Conservation (phyloP, 352 stramenopile genomes). For the Pythium volutum region DNA sequence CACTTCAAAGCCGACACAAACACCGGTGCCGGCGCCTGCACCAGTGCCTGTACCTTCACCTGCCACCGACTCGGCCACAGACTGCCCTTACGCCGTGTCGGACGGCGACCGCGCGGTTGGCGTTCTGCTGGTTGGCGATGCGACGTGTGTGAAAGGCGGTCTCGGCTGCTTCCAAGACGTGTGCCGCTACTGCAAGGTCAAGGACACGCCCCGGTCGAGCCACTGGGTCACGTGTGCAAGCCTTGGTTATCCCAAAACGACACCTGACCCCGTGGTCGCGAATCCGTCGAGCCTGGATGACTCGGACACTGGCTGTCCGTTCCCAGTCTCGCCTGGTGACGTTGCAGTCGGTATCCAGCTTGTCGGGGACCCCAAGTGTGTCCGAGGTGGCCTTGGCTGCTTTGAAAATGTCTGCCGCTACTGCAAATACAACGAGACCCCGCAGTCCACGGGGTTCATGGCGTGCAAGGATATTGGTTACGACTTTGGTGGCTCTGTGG, state of each 20-base stretch:
- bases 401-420: slow-evolving; percentile 19
- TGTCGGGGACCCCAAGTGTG: slow-evolving; percentile 16
- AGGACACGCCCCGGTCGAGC: slow-evolving; percentile 7
- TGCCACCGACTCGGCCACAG: not conserved
- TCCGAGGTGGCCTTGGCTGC: slow-evolving; percentile 15
- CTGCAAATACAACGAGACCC: slow-evolving; percentile 6
- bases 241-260: no score
- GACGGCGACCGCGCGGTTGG: slow-evolving; percentile 15
- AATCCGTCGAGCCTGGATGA: no score
- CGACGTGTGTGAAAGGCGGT: slow-evolving; percentile 12
- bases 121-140: slow-evolving; percentile 1
- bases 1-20: no score
- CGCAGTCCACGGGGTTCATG: not conserved
- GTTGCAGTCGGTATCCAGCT: slow-evolving; percentile 15
- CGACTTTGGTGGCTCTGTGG: not conserved
- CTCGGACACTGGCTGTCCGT: no score
- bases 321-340: slow-evolving; percentile 1
- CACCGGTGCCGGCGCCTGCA: no score
- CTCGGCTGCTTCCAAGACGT: slow-evolving; percentile 20
- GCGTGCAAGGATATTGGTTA: not conserved
- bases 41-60: not conserved
- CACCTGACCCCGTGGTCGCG: no score
- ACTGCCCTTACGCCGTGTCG: not conserved
- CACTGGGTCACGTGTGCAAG: not conserved
- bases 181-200: slow-evolving; percentile 26